phyloP scores from a whole-genome alignment of 257 asterid species.

The Salvia rosmarinus region DNA sequence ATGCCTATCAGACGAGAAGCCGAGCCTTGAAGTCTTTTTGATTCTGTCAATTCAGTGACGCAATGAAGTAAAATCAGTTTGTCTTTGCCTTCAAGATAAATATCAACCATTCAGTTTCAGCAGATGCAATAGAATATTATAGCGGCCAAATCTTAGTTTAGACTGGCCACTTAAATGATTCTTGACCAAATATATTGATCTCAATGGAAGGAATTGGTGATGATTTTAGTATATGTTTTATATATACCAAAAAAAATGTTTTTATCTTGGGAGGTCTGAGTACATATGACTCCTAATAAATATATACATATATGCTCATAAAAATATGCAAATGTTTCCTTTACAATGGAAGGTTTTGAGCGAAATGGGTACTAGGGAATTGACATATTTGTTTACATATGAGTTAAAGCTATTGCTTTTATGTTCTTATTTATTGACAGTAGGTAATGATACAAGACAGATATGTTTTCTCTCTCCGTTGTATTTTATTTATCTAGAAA shows the following conservation, averaged over 20 bases:
- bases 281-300: not conserved
- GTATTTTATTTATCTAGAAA: not conserved
- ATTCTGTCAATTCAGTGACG: not conserved
- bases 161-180: slow-evolving; percentile 9
- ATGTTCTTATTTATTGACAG: slow-evolving; percentile 3
- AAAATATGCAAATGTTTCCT: not conserved
- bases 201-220: not conserved
- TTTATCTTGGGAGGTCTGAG: not conserved
- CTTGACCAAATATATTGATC: not conserved
- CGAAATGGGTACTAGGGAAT: not conserved
- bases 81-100: not conserved
- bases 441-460: not conserved
- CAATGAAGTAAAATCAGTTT: not conserved
- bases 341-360: not conserved
- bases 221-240: not conserved
- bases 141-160: slow-evolving; percentile 4
- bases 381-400: slow-evolving; percentile 1
- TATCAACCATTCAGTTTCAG: not conserved
- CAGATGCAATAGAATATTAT: not conserved
- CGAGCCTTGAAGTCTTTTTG: not conserved
- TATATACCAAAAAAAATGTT: not conserved
- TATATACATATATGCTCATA: not conserved
- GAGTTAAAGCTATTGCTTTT: not conserved
- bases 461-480: slow-evolving; percentile 5
- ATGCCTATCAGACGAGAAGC: not conserved